phyloP scores from a whole-genome alignment of 495 filamentous ascomycete species.

The Daldinia grandis region DNA sequence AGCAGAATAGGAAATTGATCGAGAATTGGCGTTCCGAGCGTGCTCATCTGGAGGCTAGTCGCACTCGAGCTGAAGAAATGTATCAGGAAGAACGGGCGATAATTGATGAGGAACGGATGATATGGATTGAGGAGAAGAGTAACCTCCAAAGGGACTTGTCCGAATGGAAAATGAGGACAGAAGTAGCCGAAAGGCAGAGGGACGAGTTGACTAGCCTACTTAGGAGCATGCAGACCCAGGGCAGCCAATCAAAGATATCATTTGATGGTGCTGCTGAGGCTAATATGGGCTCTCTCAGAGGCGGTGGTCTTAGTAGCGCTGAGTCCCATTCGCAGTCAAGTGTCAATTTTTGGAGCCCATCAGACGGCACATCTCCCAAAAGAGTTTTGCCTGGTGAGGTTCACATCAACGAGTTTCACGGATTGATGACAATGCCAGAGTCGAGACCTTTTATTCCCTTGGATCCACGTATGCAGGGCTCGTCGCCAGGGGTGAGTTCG shows the following conservation, averaged over 20 bases:
- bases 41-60: slow-evolving; percentile 54
- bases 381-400: slow-evolving; percentile 4
- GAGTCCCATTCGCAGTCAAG: slow-evolving; percentile 22
- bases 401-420: slow-evolving; percentile 7
- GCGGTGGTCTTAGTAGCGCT: slow-evolving; percentile 38
- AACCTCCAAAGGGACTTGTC: slow-evolving; percentile 42
- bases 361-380: slow-evolving; percentile 29
- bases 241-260: background rate
- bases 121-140: slow-evolving; percentile 52
- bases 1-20: slow-evolving; percentile 51
- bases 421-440: slow-evolving; percentile 43
- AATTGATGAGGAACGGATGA: slow-evolving; percentile 54
- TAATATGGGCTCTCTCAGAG: slow-evolving; percentile 31
- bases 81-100: slow-evolving; percentile 56
- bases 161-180: slow-evolving; percentile 42
- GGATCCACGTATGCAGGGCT: slow-evolving; percentile 44
- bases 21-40: slow-evolving; percentile 59
- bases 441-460: slow-evolving; percentile 45
- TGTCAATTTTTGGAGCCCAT: slow-evolving; percentile 15
- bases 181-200: slow-evolving; percentile 32
- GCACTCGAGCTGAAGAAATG: slow-evolving; percentile 55
- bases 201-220: slow-evolving; percentile 22
- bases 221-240: background rate
- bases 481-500: slow-evolving; percentile 24
- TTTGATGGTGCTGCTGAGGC: slow-evolving; percentile 27